phyloP scores from a whole-genome alignment of 192 early-diverging fungal species.

The Phlyctochytrium arcticum region DNA sequence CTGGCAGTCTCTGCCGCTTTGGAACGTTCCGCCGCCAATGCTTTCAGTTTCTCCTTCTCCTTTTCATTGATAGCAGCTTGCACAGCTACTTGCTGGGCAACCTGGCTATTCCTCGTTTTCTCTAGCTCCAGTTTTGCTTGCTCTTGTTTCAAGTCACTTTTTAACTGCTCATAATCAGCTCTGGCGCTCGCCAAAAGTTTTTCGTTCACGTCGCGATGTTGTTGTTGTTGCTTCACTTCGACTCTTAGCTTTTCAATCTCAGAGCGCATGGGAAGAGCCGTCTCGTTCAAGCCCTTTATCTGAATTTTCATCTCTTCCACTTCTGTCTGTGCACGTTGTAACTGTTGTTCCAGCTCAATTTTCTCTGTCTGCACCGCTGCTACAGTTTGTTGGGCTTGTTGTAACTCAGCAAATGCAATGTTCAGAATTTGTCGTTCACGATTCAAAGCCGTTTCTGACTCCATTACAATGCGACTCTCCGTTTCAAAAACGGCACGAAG shows the following conservation, averaged over 20 bases:
- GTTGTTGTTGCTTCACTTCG: slow-evolving; percentile 57
- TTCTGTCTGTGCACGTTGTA: slow-evolving; percentile 45
- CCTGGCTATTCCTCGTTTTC: slow-evolving; percentile 4
- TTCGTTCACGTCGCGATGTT: slow-evolving; percentile 61
- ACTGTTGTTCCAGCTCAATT: slow-evolving; percentile 25
- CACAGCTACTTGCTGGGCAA: slow-evolving; percentile 5
- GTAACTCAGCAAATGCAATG: slow-evolving; percentile 40
- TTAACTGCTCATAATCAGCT: slow-evolving; percentile 57
- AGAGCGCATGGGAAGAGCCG: slow-evolving; percentile 40
- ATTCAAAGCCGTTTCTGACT: slow-evolving; percentile 46
- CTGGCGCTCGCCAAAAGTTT: slow-evolving; percentile 57
- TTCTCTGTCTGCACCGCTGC: slow-evolving; percentile 15
- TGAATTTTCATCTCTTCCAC: slow-evolving; percentile 42
- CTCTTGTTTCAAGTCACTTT: slow-evolving; percentile 39
- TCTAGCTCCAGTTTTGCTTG: slow-evolving; percentile 18
- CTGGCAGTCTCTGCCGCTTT: not conserved
- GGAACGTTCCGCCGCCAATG: not conserved
- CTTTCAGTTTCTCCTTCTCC: not conserved
- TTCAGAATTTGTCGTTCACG: slow-evolving; percentile 40
- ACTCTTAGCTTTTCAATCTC: slow-evolving; percentile 55
- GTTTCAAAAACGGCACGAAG: slow-evolving; percentile 56
- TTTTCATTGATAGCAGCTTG: slow-evolving; percentile 12
- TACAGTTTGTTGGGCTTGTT: slow-evolving; percentile 47
- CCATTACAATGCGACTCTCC: slow-evolving; percentile 50
- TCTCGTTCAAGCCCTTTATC: slow-evolving; percentile 52